Percentiles rank a stretch among this genome's conserved stretches.
phyloP scores from a whole-genome alignment of 306 rosid genomes.

The Ammopiptanthus mongolicus region DNA sequence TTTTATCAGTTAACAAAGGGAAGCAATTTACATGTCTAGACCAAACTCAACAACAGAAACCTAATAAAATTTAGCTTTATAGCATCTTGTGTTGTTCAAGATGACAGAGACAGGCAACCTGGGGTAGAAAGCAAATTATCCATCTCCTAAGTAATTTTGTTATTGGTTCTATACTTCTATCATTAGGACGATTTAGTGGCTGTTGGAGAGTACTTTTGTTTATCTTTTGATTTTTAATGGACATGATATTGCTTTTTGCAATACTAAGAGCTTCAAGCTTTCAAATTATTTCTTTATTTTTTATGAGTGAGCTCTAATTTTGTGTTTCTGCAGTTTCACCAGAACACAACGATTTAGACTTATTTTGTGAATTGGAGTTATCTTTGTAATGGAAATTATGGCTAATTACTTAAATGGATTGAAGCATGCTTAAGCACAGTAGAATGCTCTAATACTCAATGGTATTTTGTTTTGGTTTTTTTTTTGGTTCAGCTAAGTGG shows the following conservation, averaged over 20 bases:
- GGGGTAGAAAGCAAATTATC: neutral
- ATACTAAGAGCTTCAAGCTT: neutral
- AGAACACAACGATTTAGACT: neutral
- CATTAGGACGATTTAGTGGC: neutral
- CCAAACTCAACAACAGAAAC: neutral
- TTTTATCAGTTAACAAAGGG: neutral
- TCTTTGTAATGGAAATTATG: neutral
- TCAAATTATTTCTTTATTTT: neutral
- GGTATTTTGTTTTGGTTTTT: neutral
- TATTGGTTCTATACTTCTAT: neutral
- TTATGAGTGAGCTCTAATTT: neutral
- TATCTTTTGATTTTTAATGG: neutral
- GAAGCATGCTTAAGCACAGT: neutral
- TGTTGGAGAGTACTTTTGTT: neutral
- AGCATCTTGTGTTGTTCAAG: neutral
- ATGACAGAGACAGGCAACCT: neutral
- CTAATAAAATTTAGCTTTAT: neutral
- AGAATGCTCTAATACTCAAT: neutral
- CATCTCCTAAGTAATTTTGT: neutral
- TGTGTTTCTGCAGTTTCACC: neutral
- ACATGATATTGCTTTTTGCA: neutral
- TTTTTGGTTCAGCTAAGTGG: neutral
- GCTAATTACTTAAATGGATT: neutral
- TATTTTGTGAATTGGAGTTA: neutral
- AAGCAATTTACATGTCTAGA: neutral